A percentile compares a stretch with the other conserved stretches of the same genome.
These are phyloP conservation scores for Eutrema salsugineum DNA, from an alignment of 441 rosid species.

Conservation along the genomic window DNA sequence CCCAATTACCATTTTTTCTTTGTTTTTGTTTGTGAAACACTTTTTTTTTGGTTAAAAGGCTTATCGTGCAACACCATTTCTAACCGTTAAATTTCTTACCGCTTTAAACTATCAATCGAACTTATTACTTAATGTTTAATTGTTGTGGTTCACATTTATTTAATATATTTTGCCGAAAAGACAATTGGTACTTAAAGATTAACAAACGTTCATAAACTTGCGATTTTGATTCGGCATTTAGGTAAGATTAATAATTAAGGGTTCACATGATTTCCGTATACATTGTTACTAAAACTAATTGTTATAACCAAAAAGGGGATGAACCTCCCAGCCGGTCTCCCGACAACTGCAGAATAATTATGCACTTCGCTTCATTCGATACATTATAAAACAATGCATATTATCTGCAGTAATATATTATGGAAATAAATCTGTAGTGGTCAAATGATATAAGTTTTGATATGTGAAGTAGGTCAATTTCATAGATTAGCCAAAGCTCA, in stretches of 20 bases:
- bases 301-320: not conserved
- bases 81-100: too few species aligned
- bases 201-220: not conserved
- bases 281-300: not conserved
- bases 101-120: too few species aligned
- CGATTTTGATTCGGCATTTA: not conserved
- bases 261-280: not conserved
- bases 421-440: not conserved
- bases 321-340: constrained; percentile 11
- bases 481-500: not conserved
- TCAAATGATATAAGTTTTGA: not conserved
- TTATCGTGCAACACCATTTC: too few species aligned
- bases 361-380: constrained; percentile 18
- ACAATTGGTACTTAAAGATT: not conserved
- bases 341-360: constrained; percentile 12
- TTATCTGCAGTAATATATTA: not conserved
- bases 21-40: too few species aligned
- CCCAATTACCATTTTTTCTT: too few species aligned
- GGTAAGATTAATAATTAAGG: not conserved
- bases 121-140: not conserved
- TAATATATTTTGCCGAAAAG: not conserved
- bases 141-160: not conserved
- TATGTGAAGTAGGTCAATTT: not conserved
- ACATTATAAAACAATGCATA: not conserved
- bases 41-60: too few species aligned